Conservation (phyloP, 208 protist genomes). For the Crithidia fasciculata region DNA sequence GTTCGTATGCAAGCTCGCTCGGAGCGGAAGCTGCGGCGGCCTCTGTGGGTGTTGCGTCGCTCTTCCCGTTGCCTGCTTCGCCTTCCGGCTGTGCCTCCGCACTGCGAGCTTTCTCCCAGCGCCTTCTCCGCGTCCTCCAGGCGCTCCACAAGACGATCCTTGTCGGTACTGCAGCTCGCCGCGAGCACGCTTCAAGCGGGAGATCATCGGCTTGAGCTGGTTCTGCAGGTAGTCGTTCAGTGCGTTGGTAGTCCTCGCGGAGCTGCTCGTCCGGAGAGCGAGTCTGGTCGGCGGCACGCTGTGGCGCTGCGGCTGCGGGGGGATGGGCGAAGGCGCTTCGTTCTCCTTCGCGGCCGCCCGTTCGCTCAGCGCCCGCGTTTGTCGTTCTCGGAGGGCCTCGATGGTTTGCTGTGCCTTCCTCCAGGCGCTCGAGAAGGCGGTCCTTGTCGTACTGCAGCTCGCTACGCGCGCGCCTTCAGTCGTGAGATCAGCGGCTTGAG, state of each 20-base stretch:
- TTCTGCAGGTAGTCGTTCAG: too few relatives aligned
- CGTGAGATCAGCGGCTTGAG: conserved; percentile 16
- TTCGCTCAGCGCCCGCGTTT: too few relatives aligned
- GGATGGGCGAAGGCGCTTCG: too few relatives aligned
- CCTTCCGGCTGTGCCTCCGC: not conserved
- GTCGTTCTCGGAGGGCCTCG: conserved; percentile 14
- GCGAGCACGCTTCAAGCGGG: conserved; percentile 4
- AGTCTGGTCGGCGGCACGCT: too few relatives aligned
- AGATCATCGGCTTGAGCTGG: conserved; percentile 29
- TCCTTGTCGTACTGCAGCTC: conserved; percentile 34
- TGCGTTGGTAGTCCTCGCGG: conserved; percentile 1
- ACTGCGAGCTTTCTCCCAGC: not conserved
- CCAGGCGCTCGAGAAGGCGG: conserved; percentile 7
- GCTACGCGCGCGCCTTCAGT: conserved; percentile 19
- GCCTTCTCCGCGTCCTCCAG: not conserved
- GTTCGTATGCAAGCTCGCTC: conserved; percentile 1
- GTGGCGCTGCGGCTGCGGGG: too few relatives aligned
- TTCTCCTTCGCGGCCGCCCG: too few relatives aligned
- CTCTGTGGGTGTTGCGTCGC: not conserved
- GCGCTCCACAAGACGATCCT: not conserved
- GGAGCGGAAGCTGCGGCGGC: conserved; percentile 19
- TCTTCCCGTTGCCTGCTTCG: not conserved
- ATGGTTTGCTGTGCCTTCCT: not conserved
- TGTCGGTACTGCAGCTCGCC: conserved; percentile 11
- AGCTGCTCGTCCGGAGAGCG: too few relatives aligned